Base-by-base conservation (phyloP, 306 rosid genomes). In the Hippophae tibetana region DNA sequence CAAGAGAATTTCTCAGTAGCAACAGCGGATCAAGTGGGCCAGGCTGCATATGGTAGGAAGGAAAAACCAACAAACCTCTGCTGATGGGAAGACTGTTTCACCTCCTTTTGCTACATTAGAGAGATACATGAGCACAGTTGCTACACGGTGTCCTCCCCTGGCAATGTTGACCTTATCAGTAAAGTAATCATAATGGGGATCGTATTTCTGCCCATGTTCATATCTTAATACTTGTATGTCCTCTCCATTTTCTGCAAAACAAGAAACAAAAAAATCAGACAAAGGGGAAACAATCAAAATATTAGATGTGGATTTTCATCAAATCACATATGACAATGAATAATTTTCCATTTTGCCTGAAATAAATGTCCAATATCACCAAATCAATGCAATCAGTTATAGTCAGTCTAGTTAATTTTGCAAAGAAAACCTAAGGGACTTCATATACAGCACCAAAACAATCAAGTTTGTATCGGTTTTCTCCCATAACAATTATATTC, bases 151-250 rank as follows among this genome's bases (percentile, higher is more conserved):
- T 70, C 99, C 99, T 58, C 99, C 97, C 56, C 86, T 89, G 18
- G 61, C 94, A 62, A 93, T 86, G 67, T 93, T 93, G 64, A 93
- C 90, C 78, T 86, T 75, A 77, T 93, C 99, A 18, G 71, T 43
- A 61, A 93, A 93, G 88, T 84, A 93, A 77, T 93, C 99, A 40
- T 76, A 77, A 72, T 93, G 99, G 2, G 86, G 89, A 49, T 88
- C 97, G 56, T 93, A 93, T 80, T 84, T 93, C 87, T 93, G 99
- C 43, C 99, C 99, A 64, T 78, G 87, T 74, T 93, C 99, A 72
- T 88, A 93, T 69, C 95, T 86, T 71, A 93, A 76, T 42, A 93
- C 95, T 80, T 93, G 99, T n/a, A 88, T 88, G 76, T 88, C 97
- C 68, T 93, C 99, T 43, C 99, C 99, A 80, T 93, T 93, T 72